Evolutionary conservation across 2,329 filamentous ascomycete genomes (phyloP).

Genomic region (Phaeosphaeriaceae sp.): DNA sequence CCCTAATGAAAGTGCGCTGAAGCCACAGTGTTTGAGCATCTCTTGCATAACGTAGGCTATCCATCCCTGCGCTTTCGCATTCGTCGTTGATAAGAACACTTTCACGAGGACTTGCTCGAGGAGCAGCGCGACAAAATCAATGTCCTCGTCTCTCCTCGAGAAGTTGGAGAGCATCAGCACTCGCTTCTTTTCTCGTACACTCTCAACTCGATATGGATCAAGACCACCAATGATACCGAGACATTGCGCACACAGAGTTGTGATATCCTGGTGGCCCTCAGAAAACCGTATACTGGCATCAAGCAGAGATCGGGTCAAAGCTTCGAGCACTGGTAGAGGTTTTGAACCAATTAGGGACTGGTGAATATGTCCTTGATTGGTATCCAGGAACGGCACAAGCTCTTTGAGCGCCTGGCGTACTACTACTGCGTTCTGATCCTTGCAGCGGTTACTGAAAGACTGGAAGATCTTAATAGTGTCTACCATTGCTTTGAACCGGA

Average conservation of each 20-base stretch:
- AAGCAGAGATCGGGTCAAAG: constrained; percentile 77
- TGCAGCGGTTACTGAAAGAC: constrained; percentile 74
- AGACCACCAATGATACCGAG: constrained; percentile 89
- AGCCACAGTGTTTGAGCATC: constrained; percentile 77
- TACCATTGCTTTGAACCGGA: constrained; percentile 67
- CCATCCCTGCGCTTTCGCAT: constrained; percentile 86
- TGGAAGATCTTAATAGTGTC: constrained; percentile 71
- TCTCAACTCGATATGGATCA: constrained; percentile 88
- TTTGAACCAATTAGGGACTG: constrained; percentile 82
- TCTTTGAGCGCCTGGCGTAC: constrained; percentile 82
- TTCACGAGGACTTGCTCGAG: constrained; percentile 88
- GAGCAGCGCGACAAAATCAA: constrained; percentile 84
- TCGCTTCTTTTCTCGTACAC: constrained; percentile 76
- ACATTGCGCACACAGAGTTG: constrained; percentile 77
- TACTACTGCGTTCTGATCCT: constrained; percentile 85
- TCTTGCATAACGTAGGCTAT: constrained; percentile 95
- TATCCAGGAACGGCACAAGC: constrained; percentile 73
- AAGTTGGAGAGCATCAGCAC: constrained; percentile 91
- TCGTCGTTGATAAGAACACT: constrained; percentile 87
- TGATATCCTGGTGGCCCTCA: constrained; percentile 69
- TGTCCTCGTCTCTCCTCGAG: constrained; percentile 74
- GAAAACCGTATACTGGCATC: constrained; percentile 86
- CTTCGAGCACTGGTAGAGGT: constrained; percentile 74
- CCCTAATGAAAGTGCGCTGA: constrained; percentile 63
- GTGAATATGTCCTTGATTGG: constrained; percentile 79